Percentiles rank a stretch among this genome's conserved stretches.
These are phyloP conservation scores for Gloeostereum incarnatum DNA, from an alignment of 768 basidiomycete genomes.

Conservation along the genomic window DNA sequence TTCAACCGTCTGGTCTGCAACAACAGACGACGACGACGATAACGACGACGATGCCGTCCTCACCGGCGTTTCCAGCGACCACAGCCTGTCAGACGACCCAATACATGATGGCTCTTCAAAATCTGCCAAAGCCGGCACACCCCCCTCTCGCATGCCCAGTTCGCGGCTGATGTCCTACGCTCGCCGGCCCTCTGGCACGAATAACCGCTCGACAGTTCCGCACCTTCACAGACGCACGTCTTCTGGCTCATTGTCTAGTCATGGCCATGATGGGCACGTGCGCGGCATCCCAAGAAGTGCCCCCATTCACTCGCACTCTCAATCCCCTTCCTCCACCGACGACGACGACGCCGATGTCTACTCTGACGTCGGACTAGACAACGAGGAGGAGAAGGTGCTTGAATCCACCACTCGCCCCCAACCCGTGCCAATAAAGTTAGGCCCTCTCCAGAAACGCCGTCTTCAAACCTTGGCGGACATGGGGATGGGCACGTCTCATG, in stretches of 20 bases:
- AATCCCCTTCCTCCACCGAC: constrained; percentile 30
- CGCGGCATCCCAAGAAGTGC: constrained; percentile 32
- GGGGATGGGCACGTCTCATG: no score
- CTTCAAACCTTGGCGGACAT: no score
- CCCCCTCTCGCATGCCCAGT: no score
- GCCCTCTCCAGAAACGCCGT: no score
- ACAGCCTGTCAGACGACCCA: constrained; percentile 28
- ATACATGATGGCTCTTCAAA: constrained; percentile 32
- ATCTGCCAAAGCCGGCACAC: constrained; percentile 28
- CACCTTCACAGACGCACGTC: constrained; percentile 44
- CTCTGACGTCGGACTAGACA: constrained; percentile 7
- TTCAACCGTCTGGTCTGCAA: constrained; percentile 56
- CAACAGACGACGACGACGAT: constrained; percentile 59
- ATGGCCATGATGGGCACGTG: no score
- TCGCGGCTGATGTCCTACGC: constrained; percentile 66
- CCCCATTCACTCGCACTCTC: constrained; percentile 25
- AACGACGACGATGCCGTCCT: constrained; percentile 24
- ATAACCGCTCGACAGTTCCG: constrained; percentile 54
- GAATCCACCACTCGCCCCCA: constrained; percentile 3
- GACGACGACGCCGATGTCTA: constrained; percentile 34
- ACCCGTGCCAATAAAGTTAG: no score
- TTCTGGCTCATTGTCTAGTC: constrained; percentile 30
- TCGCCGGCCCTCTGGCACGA: constrained; percentile 63
- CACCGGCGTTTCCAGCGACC: constrained; percentile 22
- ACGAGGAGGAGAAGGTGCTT: constrained; percentile 2